These are phyloP conservation scores for Magnusiomyces tetraspermus DNA, from an alignment of 1,139 yeast genomes.

Conservation along the genomic window DNA sequence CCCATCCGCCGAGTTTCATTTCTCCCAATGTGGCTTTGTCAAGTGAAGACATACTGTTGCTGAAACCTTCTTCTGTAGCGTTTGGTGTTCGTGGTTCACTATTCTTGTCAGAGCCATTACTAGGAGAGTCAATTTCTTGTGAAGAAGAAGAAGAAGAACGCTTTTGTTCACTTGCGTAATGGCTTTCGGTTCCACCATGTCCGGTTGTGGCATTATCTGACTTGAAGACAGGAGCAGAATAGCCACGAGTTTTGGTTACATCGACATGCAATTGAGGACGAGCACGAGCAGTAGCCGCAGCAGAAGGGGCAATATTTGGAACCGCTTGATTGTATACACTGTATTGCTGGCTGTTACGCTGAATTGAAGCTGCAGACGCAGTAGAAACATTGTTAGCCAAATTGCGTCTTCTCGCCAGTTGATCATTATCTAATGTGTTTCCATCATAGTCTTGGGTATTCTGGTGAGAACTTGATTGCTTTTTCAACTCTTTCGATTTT, in stretches of 20 bases:
- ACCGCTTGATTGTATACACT: not conserved
- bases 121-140: not conserved
- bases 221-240: not conserved
- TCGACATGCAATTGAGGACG: not conserved
- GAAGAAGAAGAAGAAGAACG: not conserved
- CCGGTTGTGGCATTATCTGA: not conserved
- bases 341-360: not conserved
- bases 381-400: not conserved
- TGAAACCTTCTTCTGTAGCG: not conserved
- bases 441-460: not conserved
- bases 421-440: too few species aligned
- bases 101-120: not conserved
- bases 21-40: conserved; percentile 3
- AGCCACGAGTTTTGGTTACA: not conserved
- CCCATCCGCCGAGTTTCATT: conserved; percentile 28
- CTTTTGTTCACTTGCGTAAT: not conserved
- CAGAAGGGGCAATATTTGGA: not conserved
- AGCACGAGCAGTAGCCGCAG: not conserved
- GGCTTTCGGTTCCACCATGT: not conserved
- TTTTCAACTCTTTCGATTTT: not conserved
- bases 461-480: not conserved
- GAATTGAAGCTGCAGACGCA: not conserved
- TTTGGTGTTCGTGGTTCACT: not conserved
- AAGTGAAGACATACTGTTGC: conserved; percentile 1
- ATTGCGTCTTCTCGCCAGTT: too few species aligned